These are phyloP conservation scores for Peniophora sp. DNA, from an alignment of 1,284 basidiomycete species.

Conservation along the genomic window DNA sequence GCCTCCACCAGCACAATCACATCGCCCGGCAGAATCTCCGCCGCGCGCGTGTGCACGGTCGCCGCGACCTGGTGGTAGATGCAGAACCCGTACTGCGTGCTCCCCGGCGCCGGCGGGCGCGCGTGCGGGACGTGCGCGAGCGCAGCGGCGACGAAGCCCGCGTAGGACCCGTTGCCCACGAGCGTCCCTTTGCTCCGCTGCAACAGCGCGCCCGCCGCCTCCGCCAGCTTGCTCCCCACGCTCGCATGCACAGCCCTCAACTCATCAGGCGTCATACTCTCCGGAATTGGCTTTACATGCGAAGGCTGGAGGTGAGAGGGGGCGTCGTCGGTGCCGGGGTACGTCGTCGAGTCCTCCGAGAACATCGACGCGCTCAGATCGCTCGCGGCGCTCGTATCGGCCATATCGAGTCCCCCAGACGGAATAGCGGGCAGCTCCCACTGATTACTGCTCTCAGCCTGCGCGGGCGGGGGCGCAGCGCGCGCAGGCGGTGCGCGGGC, in stretches of 20 bases:
- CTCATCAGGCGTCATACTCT: constrained; percentile 46
- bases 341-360: constrained; percentile 39
- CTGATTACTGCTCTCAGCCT: constrained; percentile 22
- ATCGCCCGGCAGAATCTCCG: constrained; percentile 84
- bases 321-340: constrained; percentile 14
- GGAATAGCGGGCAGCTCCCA: constrained; percentile 21
- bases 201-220: constrained; percentile 57
- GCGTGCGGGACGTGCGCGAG: constrained; percentile 55
- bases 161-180: constrained; percentile 77
- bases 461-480: constrained; percentile 19
- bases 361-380: constrained; percentile 32
- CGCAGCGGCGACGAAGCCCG: constrained; percentile 67
- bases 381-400: constrained; percentile 22
- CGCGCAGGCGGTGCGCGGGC: constrained; percentile 31
- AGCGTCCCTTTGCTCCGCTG: constrained; percentile 70
- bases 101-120: constrained; percentile 22
- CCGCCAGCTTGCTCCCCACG: constrained; percentile 68
- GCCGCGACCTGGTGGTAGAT: constrained; percentile 66
- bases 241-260: constrained; percentile 64
- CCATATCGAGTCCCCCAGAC: constrained; percentile 22
- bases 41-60: constrained; percentile 62
- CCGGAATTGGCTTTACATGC: constrained; percentile 17
- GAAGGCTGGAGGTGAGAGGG: constrained; percentile 9
- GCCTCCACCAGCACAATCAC: constrained; percentile 71
- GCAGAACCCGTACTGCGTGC: constrained; percentile 56